These are phyloP conservation scores for Dactylonectria estremocensis DNA, from an alignment of 2,329 filamentous ascomycete genomes.

Conservation along the genomic window DNA sequence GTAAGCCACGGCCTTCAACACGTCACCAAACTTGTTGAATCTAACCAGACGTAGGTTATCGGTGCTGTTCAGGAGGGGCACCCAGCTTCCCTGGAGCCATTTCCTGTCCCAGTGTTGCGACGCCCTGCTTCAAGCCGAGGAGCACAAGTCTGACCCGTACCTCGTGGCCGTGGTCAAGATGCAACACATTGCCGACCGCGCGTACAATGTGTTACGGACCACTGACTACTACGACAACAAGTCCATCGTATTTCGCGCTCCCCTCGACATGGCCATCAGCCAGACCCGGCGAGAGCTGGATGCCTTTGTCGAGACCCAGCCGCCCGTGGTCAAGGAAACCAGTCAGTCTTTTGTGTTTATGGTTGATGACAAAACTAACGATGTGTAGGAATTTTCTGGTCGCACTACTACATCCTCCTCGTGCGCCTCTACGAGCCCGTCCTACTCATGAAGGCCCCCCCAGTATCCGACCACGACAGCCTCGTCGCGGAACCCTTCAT, in stretches of 20 bases:
- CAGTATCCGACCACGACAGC: constrained; percentile 32
- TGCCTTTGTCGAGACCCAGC: constrained; percentile 40
- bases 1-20: constrained; percentile 30
- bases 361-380: background rate
- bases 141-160: constrained; percentile 52
- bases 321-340: constrained; percentile 38
- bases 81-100: constrained; percentile 50
- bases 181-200: constrained; percentile 52
- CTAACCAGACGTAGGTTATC: constrained; percentile 39
- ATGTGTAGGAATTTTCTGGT: constrained; percentile 52
- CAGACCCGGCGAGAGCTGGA: constrained; percentile 54
- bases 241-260: constrained; percentile 40
- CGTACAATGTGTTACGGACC: constrained; percentile 41
- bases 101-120: constrained; percentile 56
- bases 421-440: constrained; percentile 58
- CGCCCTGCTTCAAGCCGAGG: constrained; percentile 44
- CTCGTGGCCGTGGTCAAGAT: constrained; percentile 53
- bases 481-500: constrained; percentile 42
- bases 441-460: constrained; percentile 48
- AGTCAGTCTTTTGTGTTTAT: constrained; percentile 25
- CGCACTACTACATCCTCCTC: constrained; percentile 52
- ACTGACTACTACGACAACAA: constrained; percentile 44
- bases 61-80: constrained; percentile 52
- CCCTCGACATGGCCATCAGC: constrained; percentile 54
- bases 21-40: background rate